A percentile compares a stretch with the other conserved stretches of the same genome.
phyloP scores from a whole-genome alignment of 1,284 basidiomycete genomes.

The Puccinia triticina region DNA sequence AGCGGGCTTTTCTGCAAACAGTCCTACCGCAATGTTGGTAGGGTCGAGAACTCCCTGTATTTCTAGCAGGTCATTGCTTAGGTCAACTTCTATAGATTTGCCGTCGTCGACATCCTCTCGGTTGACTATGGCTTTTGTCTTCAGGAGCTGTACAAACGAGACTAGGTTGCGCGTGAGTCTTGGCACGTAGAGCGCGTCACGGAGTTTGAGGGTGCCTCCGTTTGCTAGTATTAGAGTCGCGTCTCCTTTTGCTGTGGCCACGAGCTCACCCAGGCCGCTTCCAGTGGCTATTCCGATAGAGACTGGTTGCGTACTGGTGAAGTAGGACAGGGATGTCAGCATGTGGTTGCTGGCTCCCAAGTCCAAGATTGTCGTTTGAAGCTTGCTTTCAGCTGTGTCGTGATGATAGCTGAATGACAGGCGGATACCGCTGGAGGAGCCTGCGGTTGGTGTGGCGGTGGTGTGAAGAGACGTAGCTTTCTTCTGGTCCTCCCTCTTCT shows the following conservation, averaged over 20 bases:
- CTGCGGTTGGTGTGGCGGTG: no score
- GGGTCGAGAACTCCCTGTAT: no score
- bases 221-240: neutral
- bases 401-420: no score
- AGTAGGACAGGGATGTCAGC: neutral
- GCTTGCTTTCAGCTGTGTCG: no score
- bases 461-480: no score
- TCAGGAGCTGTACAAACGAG: neutral
- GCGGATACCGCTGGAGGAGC: no score
- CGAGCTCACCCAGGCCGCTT: neutral
- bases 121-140: neutral
- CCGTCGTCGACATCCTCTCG: neutral
- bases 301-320: neutral
- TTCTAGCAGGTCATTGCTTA: neutral
- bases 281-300: neutral
- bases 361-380: conserved; percentile 8
- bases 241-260: neutral
- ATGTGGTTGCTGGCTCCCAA: conserved; percentile 7
- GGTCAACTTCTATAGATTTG: neutral
- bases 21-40: neutral
- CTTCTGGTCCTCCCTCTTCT: no score
- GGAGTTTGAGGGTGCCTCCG: neutral
- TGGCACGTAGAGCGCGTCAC: conserved; percentile 1
- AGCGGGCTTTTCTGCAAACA: no score
- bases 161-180: neutral